phyloP scores from a whole-genome alignment of 257 asterid genomes.

The Solanum medicagineum region DNA sequence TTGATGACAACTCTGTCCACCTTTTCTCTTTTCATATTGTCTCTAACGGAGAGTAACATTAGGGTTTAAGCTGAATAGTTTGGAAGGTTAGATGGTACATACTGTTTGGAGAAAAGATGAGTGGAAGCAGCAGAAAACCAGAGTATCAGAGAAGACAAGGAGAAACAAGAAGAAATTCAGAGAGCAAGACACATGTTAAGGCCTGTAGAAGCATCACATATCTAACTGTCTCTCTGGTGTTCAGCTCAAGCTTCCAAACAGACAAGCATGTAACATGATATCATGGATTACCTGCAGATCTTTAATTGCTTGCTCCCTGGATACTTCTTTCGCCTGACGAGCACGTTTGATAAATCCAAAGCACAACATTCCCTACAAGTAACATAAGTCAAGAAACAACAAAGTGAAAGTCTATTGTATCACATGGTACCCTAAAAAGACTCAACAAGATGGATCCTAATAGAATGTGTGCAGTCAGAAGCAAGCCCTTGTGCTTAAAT shows the following conservation, averaged over 20 bases:
- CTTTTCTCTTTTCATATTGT: neutral
- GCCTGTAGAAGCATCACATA: neutral
- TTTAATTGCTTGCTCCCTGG: conserved; percentile 74
- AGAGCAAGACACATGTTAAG: neutral
- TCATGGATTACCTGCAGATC: conserved; percentile 58
- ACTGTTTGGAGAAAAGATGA: neutral
- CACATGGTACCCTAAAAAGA: neutral
- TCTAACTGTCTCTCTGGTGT: neutral
- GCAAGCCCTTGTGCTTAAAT: neutral
- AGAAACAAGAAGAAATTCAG: neutral
- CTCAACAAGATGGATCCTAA: neutral
- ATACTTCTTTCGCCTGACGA: conserved; percentile 54
- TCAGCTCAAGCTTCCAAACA: neutral
- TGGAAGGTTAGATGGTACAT: neutral
- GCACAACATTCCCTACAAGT: conserved; percentile 64
- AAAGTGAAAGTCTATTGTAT: neutral
- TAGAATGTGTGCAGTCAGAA: neutral
- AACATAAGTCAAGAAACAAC: neutral
- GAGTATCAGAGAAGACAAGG: neutral
- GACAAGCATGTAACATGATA: neutral
- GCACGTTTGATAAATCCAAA: conserved; percentile 79
- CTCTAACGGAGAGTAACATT: neutral
- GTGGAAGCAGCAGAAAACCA: neutral
- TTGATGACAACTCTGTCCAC: neutral
- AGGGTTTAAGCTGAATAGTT: neutral